Percentiles rank a stretch among this genome's conserved stretches.
Evolutionary conservation across 2,329 filamentous ascomycete species (phyloP).

Genomic region (Arthrobotrys sphaeroides): DNA sequence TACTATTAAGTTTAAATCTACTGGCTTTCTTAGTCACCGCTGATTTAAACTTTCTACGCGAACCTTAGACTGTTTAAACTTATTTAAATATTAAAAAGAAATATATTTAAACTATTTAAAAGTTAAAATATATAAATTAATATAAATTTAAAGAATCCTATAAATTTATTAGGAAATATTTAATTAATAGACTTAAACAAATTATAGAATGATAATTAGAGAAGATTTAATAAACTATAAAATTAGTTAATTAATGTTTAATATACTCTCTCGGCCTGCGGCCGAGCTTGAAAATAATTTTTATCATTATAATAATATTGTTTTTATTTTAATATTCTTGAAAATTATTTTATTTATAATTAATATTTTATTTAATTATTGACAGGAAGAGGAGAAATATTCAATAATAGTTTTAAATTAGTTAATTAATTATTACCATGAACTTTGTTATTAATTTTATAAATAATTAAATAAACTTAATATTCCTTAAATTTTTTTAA

Average conservation of each 20-base stretch:
- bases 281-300: conserved; percentile 20
- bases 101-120: background rate
- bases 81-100: background rate
- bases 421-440: background rate
- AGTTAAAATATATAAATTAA: background rate
- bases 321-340: conserved; percentile 5
- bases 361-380: background rate
- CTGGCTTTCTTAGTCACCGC: background rate
- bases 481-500: background rate
- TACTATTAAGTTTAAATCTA: background rate
- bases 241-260: background rate
- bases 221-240: conserved; percentile 9
- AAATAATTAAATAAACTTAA: conserved; percentile 7
- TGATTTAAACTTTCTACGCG: background rate
- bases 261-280: conserved; percentile 2
- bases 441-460: background rate
- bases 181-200: conserved; percentile 8
- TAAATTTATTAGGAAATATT: conserved; percentile 22
- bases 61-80: background rate
- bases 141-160: conserved; percentile 29
- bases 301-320: conserved; percentile 14
- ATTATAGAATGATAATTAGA: conserved; percentile 3
- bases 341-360: conserved; percentile 4
- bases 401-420: background rate
- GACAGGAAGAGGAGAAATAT: background rate